These are phyloP conservation scores for Phytopythium litorale DNA, from an alignment of 352 stramenopile species.

Conservation along the genomic window DNA sequence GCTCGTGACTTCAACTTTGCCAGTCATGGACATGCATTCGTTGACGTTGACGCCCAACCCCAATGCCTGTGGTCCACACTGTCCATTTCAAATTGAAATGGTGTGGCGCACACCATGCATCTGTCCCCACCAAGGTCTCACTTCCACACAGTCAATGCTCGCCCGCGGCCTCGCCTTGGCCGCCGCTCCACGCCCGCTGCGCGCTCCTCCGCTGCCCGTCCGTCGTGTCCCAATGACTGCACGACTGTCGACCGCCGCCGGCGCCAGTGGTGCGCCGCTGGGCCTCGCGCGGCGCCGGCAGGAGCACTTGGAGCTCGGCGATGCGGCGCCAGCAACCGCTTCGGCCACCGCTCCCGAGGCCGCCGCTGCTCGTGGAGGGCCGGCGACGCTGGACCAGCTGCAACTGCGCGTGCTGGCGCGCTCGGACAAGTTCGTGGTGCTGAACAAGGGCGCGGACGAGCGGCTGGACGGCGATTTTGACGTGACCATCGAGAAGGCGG, in stretches of 20 bases:
- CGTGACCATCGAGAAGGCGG: constrained; percentile 87
- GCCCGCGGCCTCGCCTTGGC: not conserved
- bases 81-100: no score
- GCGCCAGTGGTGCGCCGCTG: not conserved
- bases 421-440: constrained; percentile 56
- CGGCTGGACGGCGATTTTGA: constrained; percentile 86
- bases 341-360: not conserved
- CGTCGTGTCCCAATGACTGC: not conserved
- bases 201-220: not conserved
- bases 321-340: not conserved
- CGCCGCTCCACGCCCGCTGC: not conserved
- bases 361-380: constrained; percentile 34
- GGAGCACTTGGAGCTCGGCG: constrained; percentile 33
- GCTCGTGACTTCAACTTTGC: no score
- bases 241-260: not conserved
- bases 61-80: no score
- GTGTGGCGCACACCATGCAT: no score
- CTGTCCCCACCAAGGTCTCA: no score
- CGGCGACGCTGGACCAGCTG: constrained; percentile 46
- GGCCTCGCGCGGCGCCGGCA: constrained; percentile 39
- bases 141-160: not conserved
- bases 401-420: constrained; percentile 47
- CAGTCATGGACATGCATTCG: no score
- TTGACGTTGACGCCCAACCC: no score
- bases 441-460: constrained; percentile 82